Base-by-base conservation (phyloP, 495 filamentous ascomycete genomes). In the Aspergillus conjunctus region DNA sequence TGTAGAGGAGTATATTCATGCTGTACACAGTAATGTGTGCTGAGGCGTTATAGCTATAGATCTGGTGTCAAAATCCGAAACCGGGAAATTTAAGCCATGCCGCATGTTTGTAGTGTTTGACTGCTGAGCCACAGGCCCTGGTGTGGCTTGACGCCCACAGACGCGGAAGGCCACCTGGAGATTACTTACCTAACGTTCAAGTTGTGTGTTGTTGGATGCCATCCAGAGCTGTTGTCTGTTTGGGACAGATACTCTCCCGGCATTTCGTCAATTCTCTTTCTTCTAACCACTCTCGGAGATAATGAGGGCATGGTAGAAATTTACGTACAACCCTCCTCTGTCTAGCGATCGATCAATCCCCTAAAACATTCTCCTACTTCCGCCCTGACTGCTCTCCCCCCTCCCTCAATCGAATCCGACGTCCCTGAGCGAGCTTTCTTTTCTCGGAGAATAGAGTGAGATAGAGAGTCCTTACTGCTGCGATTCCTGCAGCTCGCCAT, bases 111-210 rank as follows among this genome's bases (percentile, higher is more conserved):
- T 70, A 71, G 45, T 73, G 73, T 80, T 80, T 78, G 72, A 14
- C 50, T 54, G 49, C 21, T 60, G 62, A 66, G 71, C 71, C 69
- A 72, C 71, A 60, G 55, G 12, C 3, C n/a, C 44, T 21, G 30
- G 30, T 65, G 66, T 60, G 59, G 60, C 58, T 63, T 58, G 63
- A 60, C 63, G 66, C 71, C 74, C 73, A 77, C 76, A 76, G 70
- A 77, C 70, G 68, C 69, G 65, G 73, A 76, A 79, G 77, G 77
- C 75, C 77, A 80, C 76, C 74, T 79, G 75, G 73, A 78, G 75
- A 73, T 73, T 54, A 51, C 50, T 59, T 31, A 51, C 43, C 50
- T 32, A 31, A 51, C 21, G 20, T 51, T 54, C 32, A 53, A 51
- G 17, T 48, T 22, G 57, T 51, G 49, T 51, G 49, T 51, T 75